Percentiles rank a stretch among this genome's conserved stretches.
These are phyloP conservation scores for Symbiodinium pilosum DNA, from an alignment of 73 alveolate species.

Conservation along the genomic window DNA sequence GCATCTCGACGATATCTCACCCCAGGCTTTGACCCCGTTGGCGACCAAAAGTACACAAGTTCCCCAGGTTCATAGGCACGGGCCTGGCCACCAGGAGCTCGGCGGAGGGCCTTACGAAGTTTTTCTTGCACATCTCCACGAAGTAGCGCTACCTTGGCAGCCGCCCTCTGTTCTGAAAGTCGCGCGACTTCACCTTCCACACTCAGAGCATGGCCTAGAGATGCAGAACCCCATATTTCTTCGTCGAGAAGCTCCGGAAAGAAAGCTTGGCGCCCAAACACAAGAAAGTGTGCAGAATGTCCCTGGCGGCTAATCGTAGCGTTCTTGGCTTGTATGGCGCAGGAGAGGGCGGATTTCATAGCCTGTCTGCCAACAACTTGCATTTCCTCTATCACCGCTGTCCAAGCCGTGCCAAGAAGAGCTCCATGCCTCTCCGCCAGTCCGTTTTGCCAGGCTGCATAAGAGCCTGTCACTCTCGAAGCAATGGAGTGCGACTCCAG, in stretches of 20 bases:
- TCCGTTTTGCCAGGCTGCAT: slow-evolving; percentile 59
- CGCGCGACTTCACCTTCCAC: slow-evolving; percentile 12
- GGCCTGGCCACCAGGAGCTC: neutral
- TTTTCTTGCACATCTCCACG: neutral
- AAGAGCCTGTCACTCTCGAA: neutral
- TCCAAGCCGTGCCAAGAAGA: neutral
- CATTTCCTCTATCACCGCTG: neutral
- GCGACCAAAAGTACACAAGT: neutral
- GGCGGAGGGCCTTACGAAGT: neutral
- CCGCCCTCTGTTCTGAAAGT: neutral
- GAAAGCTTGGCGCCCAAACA: slow-evolving; percentile 18
- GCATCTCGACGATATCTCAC: neutral
- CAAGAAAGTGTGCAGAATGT: slow-evolving; percentile 10
- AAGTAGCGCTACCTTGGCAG: neutral
- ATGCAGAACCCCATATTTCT: neutral
- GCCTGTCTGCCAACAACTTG: neutral
- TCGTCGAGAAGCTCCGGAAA: slow-evolving; percentile 56
- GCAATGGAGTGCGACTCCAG: slow-evolving; percentile 20
- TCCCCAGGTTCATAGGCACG: neutral
- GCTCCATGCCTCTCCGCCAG: slow-evolving; percentile 42
- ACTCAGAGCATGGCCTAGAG: neutral
- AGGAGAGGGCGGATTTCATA: slow-evolving; percentile 10
- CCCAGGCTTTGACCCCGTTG: neutral
- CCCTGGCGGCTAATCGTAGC: neutral
- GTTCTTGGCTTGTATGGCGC: slow-evolving; percentile 51